phyloP scores from a whole-genome alignment of 345 rosid genomes.

The Aquilaria malaccensis region DNA sequence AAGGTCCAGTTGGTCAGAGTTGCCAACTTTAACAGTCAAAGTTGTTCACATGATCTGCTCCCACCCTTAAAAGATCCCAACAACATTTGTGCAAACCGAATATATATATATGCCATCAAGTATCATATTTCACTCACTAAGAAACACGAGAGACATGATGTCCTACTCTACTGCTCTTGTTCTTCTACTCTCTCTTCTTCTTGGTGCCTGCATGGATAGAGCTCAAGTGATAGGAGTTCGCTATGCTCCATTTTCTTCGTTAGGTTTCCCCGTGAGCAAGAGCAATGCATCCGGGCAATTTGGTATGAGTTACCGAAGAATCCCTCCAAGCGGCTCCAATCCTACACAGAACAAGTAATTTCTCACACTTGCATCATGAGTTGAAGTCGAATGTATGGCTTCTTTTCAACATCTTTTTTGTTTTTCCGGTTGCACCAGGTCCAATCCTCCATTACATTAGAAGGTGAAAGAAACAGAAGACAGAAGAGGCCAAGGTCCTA shows the following conservation, averaged over 20 bases:
- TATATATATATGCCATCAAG: neutral
- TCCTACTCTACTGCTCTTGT: conserved; percentile 12
- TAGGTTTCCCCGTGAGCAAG: conserved; percentile 9
- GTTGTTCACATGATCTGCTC: conserved; percentile 40
- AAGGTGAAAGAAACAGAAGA: conserved; percentile 1
- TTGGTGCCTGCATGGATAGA: conserved; percentile 17
- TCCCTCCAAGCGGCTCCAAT: conserved; percentile 39
- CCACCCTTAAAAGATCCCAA: neutral
- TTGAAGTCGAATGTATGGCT: conserved; percentile 5
- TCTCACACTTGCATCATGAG: conserved; percentile 2
- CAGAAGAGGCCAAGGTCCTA: neutral
- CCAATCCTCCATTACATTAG: conserved; percentile 1
- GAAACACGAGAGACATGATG: neutral
- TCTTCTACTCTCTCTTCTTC: conserved; percentile 21
- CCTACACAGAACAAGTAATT: conserved; percentile 41
- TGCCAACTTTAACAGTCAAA: conserved; percentile 25
- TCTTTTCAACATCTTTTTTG: neutral
- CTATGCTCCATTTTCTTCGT: conserved; percentile 7
- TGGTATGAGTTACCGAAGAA: conserved; percentile 31
- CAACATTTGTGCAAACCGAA: neutral
- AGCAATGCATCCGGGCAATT: conserved; percentile 21
- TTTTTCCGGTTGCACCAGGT: neutral
- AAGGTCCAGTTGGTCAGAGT: conserved; percentile 9
- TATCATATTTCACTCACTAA: neutral
- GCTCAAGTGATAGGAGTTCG: conserved; percentile 20